Evolutionary conservation across 495 filamentous ascomycete species (phyloP).

Genomic region (Astrothelium macrocarpum): DNA sequence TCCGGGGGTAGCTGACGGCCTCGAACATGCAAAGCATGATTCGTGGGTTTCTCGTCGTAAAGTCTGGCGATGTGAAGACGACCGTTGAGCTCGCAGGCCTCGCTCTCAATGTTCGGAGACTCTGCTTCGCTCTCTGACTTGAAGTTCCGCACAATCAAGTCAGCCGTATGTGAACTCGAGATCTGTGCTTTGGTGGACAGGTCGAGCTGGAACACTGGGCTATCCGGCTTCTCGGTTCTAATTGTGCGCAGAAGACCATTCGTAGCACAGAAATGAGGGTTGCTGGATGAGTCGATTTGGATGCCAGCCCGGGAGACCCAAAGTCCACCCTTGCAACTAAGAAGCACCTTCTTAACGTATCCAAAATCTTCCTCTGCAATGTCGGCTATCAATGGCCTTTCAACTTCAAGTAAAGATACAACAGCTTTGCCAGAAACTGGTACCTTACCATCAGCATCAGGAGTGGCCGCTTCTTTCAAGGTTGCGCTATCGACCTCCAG

Average conservation of each 20-base stretch:
- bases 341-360: slow-evolving; percentile 3
- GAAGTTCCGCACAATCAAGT: slow-evolving; percentile 2
- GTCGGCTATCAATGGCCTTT: slow-evolving; percentile 6
- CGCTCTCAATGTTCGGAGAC: not conserved
- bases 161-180: slow-evolving; percentile 2
- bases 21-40: slow-evolving; percentile 2
- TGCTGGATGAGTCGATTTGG: not conserved
- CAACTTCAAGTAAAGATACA: slow-evolving; percentile 7
- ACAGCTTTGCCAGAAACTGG: not conserved
- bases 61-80: slow-evolving; percentile 2
- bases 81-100: slow-evolving; percentile 1
- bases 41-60: slow-evolving; percentile 4
- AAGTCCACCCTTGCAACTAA: slow-evolving; percentile 3
- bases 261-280: not conserved
- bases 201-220: slow-evolving; percentile 3
- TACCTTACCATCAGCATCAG: not conserved
- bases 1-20: not conserved
- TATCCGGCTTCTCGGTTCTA: slow-evolving; percentile 3
- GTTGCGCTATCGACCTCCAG: not conserved
- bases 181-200: not conserved
- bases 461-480: slow-evolving; percentile 5
- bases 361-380: slow-evolving; percentile 4
- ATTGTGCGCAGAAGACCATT: not conserved
- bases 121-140: slow-evolving; percentile 1
- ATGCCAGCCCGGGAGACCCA: slow-evolving; percentile 7